A percentile compares a stretch with the other conserved stretches of the same genome.
phyloP scores from a whole-genome alignment of 2,329 filamentous ascomycete genomes.

The Coniochaeta sp. region DNA sequence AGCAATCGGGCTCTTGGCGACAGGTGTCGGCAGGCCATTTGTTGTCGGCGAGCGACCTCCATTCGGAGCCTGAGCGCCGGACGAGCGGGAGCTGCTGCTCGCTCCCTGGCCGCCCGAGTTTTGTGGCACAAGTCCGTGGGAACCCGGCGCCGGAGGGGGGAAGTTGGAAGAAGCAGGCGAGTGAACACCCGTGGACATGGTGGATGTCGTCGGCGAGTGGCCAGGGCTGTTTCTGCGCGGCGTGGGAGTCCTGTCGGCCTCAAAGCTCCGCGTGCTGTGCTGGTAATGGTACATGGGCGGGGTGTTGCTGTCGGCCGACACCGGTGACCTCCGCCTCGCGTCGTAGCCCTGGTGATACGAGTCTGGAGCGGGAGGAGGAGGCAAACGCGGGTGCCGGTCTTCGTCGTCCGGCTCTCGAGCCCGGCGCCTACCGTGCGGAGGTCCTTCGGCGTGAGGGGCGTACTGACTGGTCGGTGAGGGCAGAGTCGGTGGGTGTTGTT shows the following conservation, averaged over 20 bases:
- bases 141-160: background rate
- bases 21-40: background rate
- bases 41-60: background rate
- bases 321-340: slow-evolving; percentile 5
- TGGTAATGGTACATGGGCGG: slow-evolving; percentile 19
- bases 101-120: background rate
- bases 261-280: slow-evolving; percentile 21
- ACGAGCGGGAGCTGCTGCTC: slow-evolving; percentile 3
- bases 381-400: slow-evolving; percentile 33
- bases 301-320: background rate
- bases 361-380: slow-evolving; percentile 38
- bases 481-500: too few relatives aligned
- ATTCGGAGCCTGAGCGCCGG: background rate
- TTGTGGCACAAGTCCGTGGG: background rate
- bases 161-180: background rate
- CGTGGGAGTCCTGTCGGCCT: slow-evolving; percentile 26
- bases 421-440: slow-evolving; percentile 25
- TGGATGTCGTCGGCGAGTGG: slow-evolving; percentile 24
- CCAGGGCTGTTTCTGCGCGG: slow-evolving; percentile 28
- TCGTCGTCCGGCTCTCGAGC: slow-evolving; percentile 28
- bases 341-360: slow-evolving; percentile 24
- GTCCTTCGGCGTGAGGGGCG: slow-evolving; percentile 27
- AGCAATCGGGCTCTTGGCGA: background rate
- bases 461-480: slow-evolving; percentile 28
- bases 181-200: background rate